Evolutionary conservation across 441 rosid genomes (phyloP), one percentile per base, ranked within the genome.

Genomic region (Croton laevigatus): DNA sequence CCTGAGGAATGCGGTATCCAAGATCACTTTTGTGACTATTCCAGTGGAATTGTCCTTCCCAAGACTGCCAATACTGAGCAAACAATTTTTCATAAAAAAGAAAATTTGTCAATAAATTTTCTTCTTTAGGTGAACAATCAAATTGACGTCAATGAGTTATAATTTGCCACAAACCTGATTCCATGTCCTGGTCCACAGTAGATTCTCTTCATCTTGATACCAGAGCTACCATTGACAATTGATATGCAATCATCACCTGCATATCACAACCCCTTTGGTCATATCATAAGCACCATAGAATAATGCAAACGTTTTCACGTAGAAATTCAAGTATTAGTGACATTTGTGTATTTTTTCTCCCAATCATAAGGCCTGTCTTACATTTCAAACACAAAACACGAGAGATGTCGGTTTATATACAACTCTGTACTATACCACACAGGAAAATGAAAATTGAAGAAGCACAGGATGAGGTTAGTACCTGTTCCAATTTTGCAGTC

Each of bases 121-220:
- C 22, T 60, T 63, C 23, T 10, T 22, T 23, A 19, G 20, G 27
- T 23, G 36, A 19, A n/a, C 34, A 22, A 45, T 37, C 34, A 13
- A 48, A 53, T 5, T 36, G 55, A 65, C 63, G 36, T 62, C 34
- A 19, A 23, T n/a, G 46, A 13, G 65, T 58, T 10, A 59, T 45
- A 27, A 34, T 52, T 62, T 55, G 44, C 55, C 59, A 51, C 52
- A 27, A 78, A 93, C 99, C 97, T 95, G 77, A 93, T 79, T 64
- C 98, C 99, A 78, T 95, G 99, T 57, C 99, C 98, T 34, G 99
- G 98, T 72, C 99, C 99, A 75, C 97, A 93, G 42, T 76, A 93
- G 22, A 93, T 75, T 70, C 81, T 81, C 85, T 91, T 89, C 96
- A 95, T 93, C 83, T 85, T 93, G 75, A 95, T 88, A 69, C 53